Evolutionary conservation across 2,329 filamentous ascomycete genomes (phyloP), one percentile per base, ranked within the genome.

Genomic region (Helicocarpus griseus): DNA sequence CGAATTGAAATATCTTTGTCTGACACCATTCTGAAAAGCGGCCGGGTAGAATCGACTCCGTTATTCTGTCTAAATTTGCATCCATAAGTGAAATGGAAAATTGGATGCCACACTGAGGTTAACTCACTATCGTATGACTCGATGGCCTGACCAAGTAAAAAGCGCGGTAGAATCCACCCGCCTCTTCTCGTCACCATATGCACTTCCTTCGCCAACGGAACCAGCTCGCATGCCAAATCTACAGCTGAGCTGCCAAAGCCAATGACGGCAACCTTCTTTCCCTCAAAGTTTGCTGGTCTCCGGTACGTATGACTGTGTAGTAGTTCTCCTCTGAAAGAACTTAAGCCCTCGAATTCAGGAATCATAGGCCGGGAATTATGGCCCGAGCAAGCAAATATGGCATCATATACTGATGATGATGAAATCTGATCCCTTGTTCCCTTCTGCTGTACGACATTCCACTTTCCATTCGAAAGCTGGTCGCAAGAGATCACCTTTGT

Each of bases 161-260:
- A 71, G 19, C 67, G 67, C 19, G 70, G 69, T 11, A 71, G 56
- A 21, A 71, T 56, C 66, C 67, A 73, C 1, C 63, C 65, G 35
- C 69, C 69, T 24, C 67, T 63, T 8, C 65, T 61, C 28, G 67
- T 69, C 38, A 72, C 59, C 35, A 72, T 49, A 51, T 70, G 67
- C 33, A 69, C 60, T 50, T 67, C 61, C n/a, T 56, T 59, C 14
- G 65, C 65, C 1, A 61, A 59, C 1, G 63, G 57, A 1, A 63
- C 65, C 47, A 71, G 57, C 49, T 72, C 70, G 46, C 62, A 67
- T 24, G 64, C 64, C 28, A 72, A 59, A 58, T 73, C 70, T n/a
- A 68, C 63, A 3, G 69, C 69, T 4, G 65, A 68, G 29, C 64
- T 66, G 5, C 69, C 69, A 38, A 71, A 54, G 1, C 68, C 68